These are phyloP conservation scores for Wickerhamomyces pijperi DNA, from an alignment of 805 yeast species.

Conservation along the genomic window DNA sequence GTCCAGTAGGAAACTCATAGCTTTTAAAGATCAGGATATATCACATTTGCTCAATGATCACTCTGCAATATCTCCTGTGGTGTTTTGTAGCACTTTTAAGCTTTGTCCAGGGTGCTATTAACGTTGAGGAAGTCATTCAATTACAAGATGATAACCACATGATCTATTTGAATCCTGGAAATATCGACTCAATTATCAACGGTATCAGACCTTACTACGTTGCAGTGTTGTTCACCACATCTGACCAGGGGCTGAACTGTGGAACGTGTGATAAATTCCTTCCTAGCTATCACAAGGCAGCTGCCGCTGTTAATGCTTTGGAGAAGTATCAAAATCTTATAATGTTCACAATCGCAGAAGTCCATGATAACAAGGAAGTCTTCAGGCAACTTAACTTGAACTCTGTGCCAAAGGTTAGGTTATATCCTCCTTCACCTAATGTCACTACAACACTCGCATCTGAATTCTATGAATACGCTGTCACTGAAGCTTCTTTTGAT, in stretches of 20 bases:
- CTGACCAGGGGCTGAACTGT: slow-evolving; percentile 32
- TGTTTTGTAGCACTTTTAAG: not conserved
- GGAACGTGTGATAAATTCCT: slow-evolving; percentile 34
- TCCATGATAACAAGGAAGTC: slow-evolving; percentile 28
- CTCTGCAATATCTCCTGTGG: not conserved
- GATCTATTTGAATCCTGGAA: slow-evolving; percentile 25
- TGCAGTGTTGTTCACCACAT: slow-evolving; percentile 42
- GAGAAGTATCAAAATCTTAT: slow-evolving; percentile 29
- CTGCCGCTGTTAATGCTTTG: slow-evolving; percentile 32
- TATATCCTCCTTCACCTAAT: slow-evolving; percentile 39
- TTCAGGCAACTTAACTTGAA: slow-evolving; percentile 31
- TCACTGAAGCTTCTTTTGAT: slow-evolving; percentile 23
- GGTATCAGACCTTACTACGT: slow-evolving; percentile 44
- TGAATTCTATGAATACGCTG: slow-evolving; percentile 25
- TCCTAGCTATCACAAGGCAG: slow-evolving; percentile 28
- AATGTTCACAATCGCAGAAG: slow-evolving; percentile 41
- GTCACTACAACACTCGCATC: slow-evolving; percentile 16
- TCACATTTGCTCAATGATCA: too few relatives aligned
- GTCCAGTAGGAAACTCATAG: too few relatives aligned
- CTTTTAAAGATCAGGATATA: too few relatives aligned
- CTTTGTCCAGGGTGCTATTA: slow-evolving; percentile 1
- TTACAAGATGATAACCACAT: slow-evolving; percentile 21
- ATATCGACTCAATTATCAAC: slow-evolving; percentile 26
- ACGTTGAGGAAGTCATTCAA: not conserved
- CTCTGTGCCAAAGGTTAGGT: slow-evolving; percentile 58